Conservation (phyloP, 2,329 filamentous ascomycete species). For the Paradendryphiella salina region DNA sequence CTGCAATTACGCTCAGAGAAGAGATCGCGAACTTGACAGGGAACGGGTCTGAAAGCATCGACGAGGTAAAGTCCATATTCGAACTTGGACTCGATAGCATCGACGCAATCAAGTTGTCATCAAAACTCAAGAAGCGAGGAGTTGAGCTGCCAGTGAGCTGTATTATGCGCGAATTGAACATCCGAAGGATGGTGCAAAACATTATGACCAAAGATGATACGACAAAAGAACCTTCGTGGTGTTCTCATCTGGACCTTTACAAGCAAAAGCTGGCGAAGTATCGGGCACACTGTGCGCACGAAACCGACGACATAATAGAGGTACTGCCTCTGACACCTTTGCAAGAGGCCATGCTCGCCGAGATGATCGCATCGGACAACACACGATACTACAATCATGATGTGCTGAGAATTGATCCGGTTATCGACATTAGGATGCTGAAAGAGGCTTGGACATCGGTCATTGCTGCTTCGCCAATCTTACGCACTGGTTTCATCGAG, state of each 20-base stretch:
- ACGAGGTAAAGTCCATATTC: conserved; percentile 67
- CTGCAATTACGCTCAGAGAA: conserved; percentile 58
- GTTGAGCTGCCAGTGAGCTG: conserved; percentile 69
- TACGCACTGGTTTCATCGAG: conserved; percentile 73
- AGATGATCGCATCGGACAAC: conserved; percentile 76
- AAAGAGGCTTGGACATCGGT: conserved; percentile 65
- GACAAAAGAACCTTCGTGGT: conserved; percentile 1
- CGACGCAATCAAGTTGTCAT: conserved; percentile 81
- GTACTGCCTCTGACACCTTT: conserved; percentile 77
- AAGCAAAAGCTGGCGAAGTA: conserved; percentile 44
- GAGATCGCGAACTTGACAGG: conserved; percentile 67
- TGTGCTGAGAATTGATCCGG: conserved; percentile 62
- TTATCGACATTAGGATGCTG: conserved; percentile 61
- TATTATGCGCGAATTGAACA: conserved; percentile 74
- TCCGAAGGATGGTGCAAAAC: conserved; percentile 60
- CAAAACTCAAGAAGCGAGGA: conserved; percentile 65
- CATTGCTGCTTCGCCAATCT: conserved; percentile 65
- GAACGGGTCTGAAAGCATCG: conserved; percentile 56
- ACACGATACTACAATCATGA: conserved; percentile 85
- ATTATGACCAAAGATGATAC: conserved; percentile 11
- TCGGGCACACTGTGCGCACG: conserved; percentile 42
- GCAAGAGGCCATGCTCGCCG: conserved; percentile 83
- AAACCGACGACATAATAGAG: conserved; percentile 55
- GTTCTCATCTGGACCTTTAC: conserved; percentile 23
- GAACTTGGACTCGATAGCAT: conserved; percentile 90